Conservation (phyloP, 345 rosid genomes). For the Linum lewisii region DNA sequence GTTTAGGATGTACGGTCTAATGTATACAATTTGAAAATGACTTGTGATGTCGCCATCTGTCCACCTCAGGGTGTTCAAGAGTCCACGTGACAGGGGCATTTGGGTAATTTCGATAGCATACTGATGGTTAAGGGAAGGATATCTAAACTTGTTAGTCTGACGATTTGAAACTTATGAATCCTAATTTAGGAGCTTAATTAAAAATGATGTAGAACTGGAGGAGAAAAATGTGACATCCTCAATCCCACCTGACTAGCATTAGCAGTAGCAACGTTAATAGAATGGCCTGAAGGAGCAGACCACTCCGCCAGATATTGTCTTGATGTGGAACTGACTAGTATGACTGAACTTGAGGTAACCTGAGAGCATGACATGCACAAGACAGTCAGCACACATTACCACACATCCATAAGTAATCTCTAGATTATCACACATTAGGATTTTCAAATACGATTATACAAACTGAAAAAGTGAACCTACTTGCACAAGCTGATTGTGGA, state of each 20-base stretch:
- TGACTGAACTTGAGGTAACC: conserved; percentile 85
- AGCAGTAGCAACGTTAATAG: conserved; percentile 88
- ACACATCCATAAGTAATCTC: not conserved
- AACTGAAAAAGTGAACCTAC: conserved; percentile 23
- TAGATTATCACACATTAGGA: no score
- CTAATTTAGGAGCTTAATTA: no score
- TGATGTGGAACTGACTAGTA: conserved; percentile 65
- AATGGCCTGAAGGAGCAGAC: conserved; percentile 67
- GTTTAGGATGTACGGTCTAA: no score
- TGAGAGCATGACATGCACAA: conserved; percentile 17
- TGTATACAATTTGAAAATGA: no score
- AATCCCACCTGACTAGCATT: conserved; percentile 73
- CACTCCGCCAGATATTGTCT: conserved; percentile 68
- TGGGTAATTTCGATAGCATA: no score
- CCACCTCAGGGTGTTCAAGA: no score
- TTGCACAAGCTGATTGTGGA: conserved; percentile 84
- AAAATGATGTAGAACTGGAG: not conserved
- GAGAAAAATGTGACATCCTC: conserved; percentile 6
- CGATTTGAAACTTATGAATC: no score
- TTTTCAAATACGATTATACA: not conserved
- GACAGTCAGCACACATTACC: conserved; percentile 9
- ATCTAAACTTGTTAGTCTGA: no score
- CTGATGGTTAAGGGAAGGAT: no score
- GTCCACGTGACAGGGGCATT: no score
- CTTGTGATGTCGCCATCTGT: no score